Evolutionary conservation across 2,329 filamentous ascomycete species (phyloP).

Genomic region (Sporothrix luriei): DNA sequence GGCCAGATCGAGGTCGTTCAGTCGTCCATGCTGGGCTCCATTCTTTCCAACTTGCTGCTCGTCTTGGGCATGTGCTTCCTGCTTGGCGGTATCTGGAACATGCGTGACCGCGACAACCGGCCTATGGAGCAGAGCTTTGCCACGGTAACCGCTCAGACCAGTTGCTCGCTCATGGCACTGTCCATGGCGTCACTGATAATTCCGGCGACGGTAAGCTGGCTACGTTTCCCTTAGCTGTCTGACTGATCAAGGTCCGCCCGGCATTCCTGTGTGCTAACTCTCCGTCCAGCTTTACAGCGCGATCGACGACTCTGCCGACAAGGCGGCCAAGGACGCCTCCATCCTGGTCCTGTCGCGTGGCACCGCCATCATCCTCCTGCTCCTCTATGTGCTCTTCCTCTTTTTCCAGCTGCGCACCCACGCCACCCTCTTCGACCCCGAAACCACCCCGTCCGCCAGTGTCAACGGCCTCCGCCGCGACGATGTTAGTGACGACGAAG

Average conservation of each 20-base stretch:
- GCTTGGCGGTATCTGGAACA: conserved; percentile 69
- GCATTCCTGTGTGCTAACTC: not conserved
- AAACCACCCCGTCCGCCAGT: conserved; percentile 42
- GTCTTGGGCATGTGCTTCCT: conserved; percentile 90
- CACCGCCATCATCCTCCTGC: conserved; percentile 72
- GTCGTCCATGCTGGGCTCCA: conserved; percentile 87
- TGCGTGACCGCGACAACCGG: conserved; percentile 57
- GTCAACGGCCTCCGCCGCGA: conserved; percentile 29
- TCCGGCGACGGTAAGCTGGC: conserved; percentile 63
- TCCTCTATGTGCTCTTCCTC: conserved; percentile 76
- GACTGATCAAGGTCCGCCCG: not conserved
- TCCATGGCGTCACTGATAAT: conserved; percentile 78
- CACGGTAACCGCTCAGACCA: conserved; percentile 75
- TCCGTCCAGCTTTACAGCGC: conserved; percentile 63
- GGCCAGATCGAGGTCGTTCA: conserved; percentile 88
- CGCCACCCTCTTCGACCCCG: conserved; percentile 68
- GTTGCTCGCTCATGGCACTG: conserved; percentile 72
- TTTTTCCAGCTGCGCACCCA: conserved; percentile 78
- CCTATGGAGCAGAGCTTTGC: conserved; percentile 73
- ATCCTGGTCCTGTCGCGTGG: conserved; percentile 74
- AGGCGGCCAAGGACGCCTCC: conserved; percentile 53
- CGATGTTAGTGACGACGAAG: conserved; percentile 34
- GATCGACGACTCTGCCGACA: conserved; percentile 51
- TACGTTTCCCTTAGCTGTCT: not conserved
- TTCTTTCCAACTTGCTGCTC: conserved; percentile 85